phyloP scores from a whole-genome alignment of 2,329 filamentous ascomycete species.

The Beauveria scarabaeidicola region DNA sequence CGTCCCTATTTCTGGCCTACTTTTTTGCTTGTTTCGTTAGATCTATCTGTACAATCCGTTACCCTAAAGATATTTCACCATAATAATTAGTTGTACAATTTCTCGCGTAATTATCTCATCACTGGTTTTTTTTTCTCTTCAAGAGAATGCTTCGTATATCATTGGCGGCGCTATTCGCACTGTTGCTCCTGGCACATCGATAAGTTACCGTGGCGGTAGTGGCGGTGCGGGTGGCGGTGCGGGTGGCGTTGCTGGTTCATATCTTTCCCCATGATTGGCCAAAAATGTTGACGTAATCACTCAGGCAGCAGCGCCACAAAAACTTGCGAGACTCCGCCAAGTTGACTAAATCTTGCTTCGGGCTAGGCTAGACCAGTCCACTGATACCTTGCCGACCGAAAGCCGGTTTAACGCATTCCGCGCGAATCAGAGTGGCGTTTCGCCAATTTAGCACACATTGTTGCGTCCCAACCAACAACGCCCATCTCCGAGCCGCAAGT shows the following conservation, averaged over 20 bases:
- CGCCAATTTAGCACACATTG: not conserved
- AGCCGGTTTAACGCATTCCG: not conserved
- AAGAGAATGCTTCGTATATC: too few relatives aligned
- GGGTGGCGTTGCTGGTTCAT: not conserved
- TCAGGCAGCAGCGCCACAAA: not conserved
- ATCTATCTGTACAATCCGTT: too few relatives aligned
- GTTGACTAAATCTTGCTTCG: not conserved
- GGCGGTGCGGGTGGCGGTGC: not conserved
- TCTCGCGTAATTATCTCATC: too few relatives aligned
- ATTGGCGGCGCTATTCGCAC: too few relatives aligned
- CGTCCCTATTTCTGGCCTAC: too few relatives aligned
- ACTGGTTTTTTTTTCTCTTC: rapidly evolving
- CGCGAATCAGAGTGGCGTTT: not conserved
- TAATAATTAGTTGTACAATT: too few relatives aligned
- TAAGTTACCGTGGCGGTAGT: not conserved
- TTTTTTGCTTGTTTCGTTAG: too few relatives aligned
- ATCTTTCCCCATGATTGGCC: not conserved
- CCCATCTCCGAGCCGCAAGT: not conserved
- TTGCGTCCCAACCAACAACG: not conserved
- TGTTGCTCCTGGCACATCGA: too few relatives aligned
- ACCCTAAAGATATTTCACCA: too few relatives aligned
- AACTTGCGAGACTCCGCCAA: too few relatives aligned
- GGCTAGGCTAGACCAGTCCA: not conserved
- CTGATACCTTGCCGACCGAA: not conserved
- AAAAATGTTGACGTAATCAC: not conserved